Conservation (phyloP, 768 basidiomycete genomes). For the Agrocybe pediades region DNA sequence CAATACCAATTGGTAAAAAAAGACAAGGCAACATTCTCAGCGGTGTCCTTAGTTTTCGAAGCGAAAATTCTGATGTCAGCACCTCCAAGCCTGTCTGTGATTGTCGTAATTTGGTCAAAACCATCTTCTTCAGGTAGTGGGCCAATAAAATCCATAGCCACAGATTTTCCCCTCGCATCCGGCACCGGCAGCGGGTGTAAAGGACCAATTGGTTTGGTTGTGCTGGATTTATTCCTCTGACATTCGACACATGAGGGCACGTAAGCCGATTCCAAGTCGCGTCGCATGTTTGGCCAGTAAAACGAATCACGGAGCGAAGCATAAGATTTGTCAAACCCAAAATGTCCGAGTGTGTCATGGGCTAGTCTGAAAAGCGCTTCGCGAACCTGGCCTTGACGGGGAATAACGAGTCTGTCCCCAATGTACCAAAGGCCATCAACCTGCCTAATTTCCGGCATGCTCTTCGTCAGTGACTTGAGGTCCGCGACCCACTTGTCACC, state of each 20-base stretch:
- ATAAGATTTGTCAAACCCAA: slow-evolving; percentile 35
- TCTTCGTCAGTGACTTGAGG: not conserved
- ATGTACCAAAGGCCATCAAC: slow-evolving; percentile 25
- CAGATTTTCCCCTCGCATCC: slow-evolving; percentile 14
- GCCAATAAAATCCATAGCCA: slow-evolving; percentile 37
- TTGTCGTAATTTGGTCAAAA: slow-evolving; percentile 22
- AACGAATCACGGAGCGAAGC: slow-evolving; percentile 19
- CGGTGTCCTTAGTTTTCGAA: not conserved
- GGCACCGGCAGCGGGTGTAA: slow-evolving; percentile 29
- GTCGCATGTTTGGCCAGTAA: slow-evolving; percentile 37
- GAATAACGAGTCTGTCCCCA: slow-evolving; percentile 22
- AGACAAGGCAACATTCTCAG: slow-evolving; percentile 1
- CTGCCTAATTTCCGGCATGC: slow-evolving; percentile 1
- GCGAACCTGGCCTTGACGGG: slow-evolving; percentile 15
- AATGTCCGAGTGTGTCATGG: slow-evolving; percentile 32
- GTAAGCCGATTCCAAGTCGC: slow-evolving; percentile 29
- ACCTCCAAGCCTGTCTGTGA: slow-evolving; percentile 15
- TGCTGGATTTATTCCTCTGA: slow-evolving; percentile 34
- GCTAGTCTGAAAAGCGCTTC: slow-evolving; percentile 25
- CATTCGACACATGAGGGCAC: slow-evolving; percentile 33
- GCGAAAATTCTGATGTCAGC: slow-evolving; percentile 9
- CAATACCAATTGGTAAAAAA: not conserved
- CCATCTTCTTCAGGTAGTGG: slow-evolving; percentile 33
- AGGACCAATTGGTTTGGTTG: slow-evolving; percentile 27
- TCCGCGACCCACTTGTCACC: slow-evolving; percentile 5